Base-by-base conservation (phyloP, 176 grass and related monocot genomes). In the Carex cristatella region DNA sequence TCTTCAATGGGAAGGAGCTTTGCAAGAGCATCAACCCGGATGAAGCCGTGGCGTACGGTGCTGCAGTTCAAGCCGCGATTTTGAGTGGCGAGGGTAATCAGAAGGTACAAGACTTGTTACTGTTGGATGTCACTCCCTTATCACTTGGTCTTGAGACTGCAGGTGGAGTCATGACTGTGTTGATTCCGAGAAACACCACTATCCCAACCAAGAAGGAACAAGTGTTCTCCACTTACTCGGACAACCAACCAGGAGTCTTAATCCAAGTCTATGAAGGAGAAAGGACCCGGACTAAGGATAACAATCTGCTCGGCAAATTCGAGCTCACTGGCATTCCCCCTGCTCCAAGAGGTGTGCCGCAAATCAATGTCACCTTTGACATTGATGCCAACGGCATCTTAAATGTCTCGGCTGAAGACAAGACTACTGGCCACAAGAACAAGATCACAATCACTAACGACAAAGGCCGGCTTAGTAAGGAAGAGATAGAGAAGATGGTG, bases 21-120 rank as follows among this genome's bases (percentile, higher is more conserved):
- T 97, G 94, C 87, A 94, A 91, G 87, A 94, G 87, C 87, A 97
- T 94, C 87, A 97, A 97, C 79, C 94, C 94, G 1, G 94, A 97
- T 15, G 94, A 97, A 87, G 94, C 94, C 14, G 94, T 97, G 0
- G 92, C 94, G 0, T 94, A 92, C 51, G 94, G 92, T 5, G 94
- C 92, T 54, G 88, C 94, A 0, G 90, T 97, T 1, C 88, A 94
- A 74, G 94, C 94, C 0, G 90, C 94, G 4, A 92, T 90, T 65
- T 80, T 97, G 51, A 92, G 90, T 48, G 92, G 92, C 56, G 90
- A 94, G 68, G 94, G 90, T 13, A 90, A 94, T 16, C 59, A 94
- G 90, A 92, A 77, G 83, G 88, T 94, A 68, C 85, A 88, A 80
- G 94, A 94, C 61, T 65, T 97, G 58, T 87, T 94, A 4, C 87